Conservation (phyloP, 2,329 filamentous ascomycete species). For the Fusarium solani-melongenae region DNA sequence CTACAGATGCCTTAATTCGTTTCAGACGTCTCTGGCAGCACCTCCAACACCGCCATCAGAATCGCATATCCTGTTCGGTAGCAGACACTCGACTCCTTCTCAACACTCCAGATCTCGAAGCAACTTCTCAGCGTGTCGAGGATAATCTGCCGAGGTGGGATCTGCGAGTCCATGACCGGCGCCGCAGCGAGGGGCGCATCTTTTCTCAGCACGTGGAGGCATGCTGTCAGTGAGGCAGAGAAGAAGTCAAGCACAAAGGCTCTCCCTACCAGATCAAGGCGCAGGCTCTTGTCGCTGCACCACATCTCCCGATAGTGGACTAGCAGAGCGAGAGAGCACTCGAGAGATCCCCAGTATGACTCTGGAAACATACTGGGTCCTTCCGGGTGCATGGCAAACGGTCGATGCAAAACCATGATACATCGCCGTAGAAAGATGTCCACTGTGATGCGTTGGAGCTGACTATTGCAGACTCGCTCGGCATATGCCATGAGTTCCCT, state of each 20-base stretch:
- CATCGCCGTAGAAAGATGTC: slow-evolving; percentile 50
- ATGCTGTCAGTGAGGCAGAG: slow-evolving; percentile 49
- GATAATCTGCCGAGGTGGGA: slow-evolving; percentile 50
- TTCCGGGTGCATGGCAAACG: slow-evolving; percentile 49
- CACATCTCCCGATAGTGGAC: slow-evolving; percentile 51
- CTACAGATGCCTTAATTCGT: not conserved
- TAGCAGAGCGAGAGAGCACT: slow-evolving; percentile 50
- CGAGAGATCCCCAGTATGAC: slow-evolving; percentile 51
- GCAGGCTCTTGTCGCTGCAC: slow-evolving; percentile 40
- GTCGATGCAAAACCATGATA: slow-evolving; percentile 51
- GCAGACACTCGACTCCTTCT: slow-evolving; percentile 50
- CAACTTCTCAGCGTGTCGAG: slow-evolving; percentile 49
- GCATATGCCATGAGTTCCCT: slow-evolving; percentile 48
- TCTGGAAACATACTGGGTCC: slow-evolving; percentile 48
- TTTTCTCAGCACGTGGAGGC: slow-evolving; percentile 48
- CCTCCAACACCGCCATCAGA: slow-evolving; percentile 41
- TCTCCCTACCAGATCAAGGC: slow-evolving; percentile 47
- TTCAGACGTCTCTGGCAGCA: slow-evolving; percentile 36
- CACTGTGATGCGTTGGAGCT: slow-evolving; percentile 48
- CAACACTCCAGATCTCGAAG: slow-evolving; percentile 50
- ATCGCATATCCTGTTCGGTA: slow-evolving; percentile 50
- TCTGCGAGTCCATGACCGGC: slow-evolving; percentile 41
- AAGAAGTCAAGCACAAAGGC: slow-evolving; percentile 51
- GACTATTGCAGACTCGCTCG: slow-evolving; percentile 41
- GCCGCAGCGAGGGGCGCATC: slow-evolving; percentile 48